Conservation (phyloP, 23 red algal species). For the Cyanidium caldarium region DNA sequence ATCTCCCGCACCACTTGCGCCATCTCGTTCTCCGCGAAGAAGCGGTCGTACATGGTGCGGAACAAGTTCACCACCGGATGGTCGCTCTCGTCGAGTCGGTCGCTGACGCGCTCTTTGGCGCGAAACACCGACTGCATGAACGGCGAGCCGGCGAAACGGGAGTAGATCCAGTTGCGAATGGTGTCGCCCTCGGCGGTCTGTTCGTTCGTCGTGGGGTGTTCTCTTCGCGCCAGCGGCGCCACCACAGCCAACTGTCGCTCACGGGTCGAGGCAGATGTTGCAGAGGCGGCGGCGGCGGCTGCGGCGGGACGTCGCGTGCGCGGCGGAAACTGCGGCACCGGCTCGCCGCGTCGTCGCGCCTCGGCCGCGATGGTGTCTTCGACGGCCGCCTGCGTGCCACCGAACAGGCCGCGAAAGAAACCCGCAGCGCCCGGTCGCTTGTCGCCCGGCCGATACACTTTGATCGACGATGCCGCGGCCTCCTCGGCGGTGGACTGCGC, state of each 20-base stretch:
- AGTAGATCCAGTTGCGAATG: slow-evolving; percentile 72
- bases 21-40: slow-evolving; percentile 98
- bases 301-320: neutral
- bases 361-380: slow-evolving; percentile 68
- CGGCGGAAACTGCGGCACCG: neutral
- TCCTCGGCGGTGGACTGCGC: too few relatives aligned
- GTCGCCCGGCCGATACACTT: neutral
- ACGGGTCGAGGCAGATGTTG: neutral
- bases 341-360: slow-evolving; percentile 11
- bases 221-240: neutral
- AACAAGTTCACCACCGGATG: slow-evolving; percentile 66
- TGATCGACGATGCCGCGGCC: too few relatives aligned
- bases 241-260: neutral
- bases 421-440: slow-evolving; percentile 7
- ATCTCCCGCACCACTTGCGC: slow-evolving; percentile 83
- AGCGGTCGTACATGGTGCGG: slow-evolving; percentile 70
- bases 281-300: neutral
- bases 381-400: slow-evolving; percentile 44
- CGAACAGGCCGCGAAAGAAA: slow-evolving; percentile 72
- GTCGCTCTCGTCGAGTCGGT: slow-evolving; percentile 86
- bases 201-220: slow-evolving; percentile 7
- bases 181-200: slow-evolving; percentile 14
- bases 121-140: slow-evolving; percentile 77
- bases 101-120: slow-evolving; percentile 76
- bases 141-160: slow-evolving; percentile 68